Conservation (phyloP, 2,329 filamentous ascomycete genomes). For the Onygenales sp. region DNA sequence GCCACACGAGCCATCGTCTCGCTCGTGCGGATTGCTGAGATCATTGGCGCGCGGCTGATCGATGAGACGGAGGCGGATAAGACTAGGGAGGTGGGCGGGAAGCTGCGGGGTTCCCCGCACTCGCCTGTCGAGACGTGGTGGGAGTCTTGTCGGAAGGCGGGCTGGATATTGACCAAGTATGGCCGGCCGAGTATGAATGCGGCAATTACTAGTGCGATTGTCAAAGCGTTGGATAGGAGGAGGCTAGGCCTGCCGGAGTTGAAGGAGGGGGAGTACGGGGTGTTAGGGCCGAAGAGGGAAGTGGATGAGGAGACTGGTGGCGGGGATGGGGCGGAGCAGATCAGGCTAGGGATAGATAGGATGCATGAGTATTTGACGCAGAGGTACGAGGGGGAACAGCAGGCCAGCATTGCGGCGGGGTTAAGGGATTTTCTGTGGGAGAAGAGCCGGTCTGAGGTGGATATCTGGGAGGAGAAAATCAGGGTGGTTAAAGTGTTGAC, state of each 20-base stretch:
- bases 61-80: constrained; percentile 13
- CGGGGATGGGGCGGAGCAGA: not conserved
- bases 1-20: constrained; percentile 44
- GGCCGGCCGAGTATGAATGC: constrained; percentile 59
- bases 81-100: constrained; percentile 9
- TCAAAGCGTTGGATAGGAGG: constrained; percentile 38
- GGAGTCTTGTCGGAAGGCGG: constrained; percentile 44
- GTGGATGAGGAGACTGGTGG: not conserved
- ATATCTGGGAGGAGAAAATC: constrained; percentile 3
- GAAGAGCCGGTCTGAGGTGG: constrained; percentile 8
- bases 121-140: constrained; percentile 40
- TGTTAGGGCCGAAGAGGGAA: not conserved
- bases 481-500: constrained; percentile 45
- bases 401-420: constrained; percentile 16
- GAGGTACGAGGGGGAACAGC: not conserved
- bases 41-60: constrained; percentile 20
- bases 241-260: not conserved
- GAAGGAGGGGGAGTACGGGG: not conserved
- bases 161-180: constrained; percentile 57
- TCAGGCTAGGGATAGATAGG: not conserved
- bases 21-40: constrained; percentile 39
- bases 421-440: constrained; percentile 12
- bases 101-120: not conserved
- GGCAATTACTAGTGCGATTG: constrained; percentile 44
- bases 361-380: constrained; percentile 15